These are phyloP conservation scores for Fusarium secorum DNA, from an alignment of 2,329 filamentous ascomycete genomes.

Conservation along the genomic window DNA sequence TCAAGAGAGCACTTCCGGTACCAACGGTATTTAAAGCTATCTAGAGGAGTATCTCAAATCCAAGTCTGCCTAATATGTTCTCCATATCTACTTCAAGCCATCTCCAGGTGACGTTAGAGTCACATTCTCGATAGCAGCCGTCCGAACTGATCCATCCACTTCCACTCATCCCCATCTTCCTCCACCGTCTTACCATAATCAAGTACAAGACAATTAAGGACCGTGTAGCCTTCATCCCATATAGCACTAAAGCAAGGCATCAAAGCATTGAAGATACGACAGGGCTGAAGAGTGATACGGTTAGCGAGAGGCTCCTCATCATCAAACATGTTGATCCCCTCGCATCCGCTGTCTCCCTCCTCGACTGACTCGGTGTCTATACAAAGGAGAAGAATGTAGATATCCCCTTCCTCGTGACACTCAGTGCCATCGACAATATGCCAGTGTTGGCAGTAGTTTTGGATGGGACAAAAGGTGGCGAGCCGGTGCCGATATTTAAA, in stretches of 20 bases:
- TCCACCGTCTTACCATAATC: neutral
- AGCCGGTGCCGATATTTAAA: neutral
- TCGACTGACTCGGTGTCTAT: neutral
- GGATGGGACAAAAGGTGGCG: fast-evolving
- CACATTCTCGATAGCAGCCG: neutral
- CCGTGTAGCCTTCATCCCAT: neutral
- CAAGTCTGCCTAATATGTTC: fast-evolving
- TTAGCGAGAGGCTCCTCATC: neutral
- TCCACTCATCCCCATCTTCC: neutral
- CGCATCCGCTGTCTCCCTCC: fast-evolving
- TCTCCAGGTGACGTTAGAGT: fast-evolving
- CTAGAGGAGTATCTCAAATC: fast-evolving
- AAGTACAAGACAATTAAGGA: neutral
- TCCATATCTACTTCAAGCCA: fast-evolving
- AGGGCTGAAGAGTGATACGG: neutral
- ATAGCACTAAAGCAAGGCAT: neutral
- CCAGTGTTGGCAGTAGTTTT: neutral
- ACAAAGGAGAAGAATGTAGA: fast-evolving
- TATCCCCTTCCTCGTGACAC: neutral
- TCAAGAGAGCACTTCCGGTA: fast-evolving
- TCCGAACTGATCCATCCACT: neutral
- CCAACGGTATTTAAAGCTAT: fast-evolving
- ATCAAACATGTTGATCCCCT: neutral
- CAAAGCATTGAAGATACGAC: neutral
- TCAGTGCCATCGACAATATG: neutral